Evolutionary conservation across 352 stramenopile genomes (phyloP), one percentile per base, ranked within the genome.

Genomic region (Phytophthora rubi): DNA sequence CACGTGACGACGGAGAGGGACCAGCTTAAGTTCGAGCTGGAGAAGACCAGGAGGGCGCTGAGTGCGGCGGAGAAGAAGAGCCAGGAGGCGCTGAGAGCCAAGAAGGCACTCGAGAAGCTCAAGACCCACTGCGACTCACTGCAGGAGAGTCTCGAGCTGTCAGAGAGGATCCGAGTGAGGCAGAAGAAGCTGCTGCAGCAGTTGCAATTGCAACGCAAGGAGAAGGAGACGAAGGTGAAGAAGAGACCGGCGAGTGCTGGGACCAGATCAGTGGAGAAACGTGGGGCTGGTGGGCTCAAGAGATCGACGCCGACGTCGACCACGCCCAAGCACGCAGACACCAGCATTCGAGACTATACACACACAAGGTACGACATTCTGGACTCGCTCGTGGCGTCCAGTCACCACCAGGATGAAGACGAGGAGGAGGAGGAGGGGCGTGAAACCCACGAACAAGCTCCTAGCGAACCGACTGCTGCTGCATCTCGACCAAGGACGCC

Each of bases 101-200:
- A 81, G 26, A 79, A 84, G 12, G 79, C 83, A 0, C 90, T 90
- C 63, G 76, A 89, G 26, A 87, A 91, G 58, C 82, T 94, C 35
- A 89, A 92, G 51, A 65, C 62, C 2, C 89, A 94, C 45, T 96
- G 87, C 35, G 82, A 86, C 26, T 90, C 83, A 26, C 69, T 96
- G 26, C 85, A 94, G 52, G 76, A 96, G 45, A 94, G 86, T 7
- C 70, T 96, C 6, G 83, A 94, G 15, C 70, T 96, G 37, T 95
- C 87, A 0, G 87, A 96, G 59, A 90, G 81, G 37, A 94, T 95
- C 64, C 77, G 89, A 42, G 57, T 86, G 7, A 69, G 85, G 0
- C 87, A 96, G 59, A 96, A 96, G 74, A 91, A 88, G 55, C 56
- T 94, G 16, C 59, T 96, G 4, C 81, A 91, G 23, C 81, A 95